These are phyloP conservation scores for Aspergillus thermomutatus DNA, from an alignment of 2,329 filamentous ascomycete genomes.

Conservation along the genomic window DNA sequence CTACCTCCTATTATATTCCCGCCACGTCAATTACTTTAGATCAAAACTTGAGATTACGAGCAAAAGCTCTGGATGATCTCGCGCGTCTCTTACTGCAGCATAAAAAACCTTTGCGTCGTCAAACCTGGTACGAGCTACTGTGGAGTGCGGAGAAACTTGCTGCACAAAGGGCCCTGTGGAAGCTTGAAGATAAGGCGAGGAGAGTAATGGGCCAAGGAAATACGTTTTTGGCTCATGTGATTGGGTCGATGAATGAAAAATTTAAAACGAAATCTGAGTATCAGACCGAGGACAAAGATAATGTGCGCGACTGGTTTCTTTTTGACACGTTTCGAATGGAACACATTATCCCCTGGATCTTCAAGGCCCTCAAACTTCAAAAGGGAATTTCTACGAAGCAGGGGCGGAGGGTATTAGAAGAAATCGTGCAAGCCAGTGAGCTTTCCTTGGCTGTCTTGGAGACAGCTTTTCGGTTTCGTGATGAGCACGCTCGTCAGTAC, in stretches of 20 bases:
- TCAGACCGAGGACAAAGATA: slow-evolving; percentile 69
- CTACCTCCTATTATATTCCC: slow-evolving; percentile 70
- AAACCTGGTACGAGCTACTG: slow-evolving; percentile 75
- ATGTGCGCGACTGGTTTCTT: slow-evolving; percentile 82
- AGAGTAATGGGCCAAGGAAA: slow-evolving; percentile 59
- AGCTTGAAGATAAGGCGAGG: slow-evolving; percentile 68
- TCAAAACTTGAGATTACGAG: slow-evolving; percentile 71
- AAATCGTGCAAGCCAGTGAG: slow-evolving; percentile 68
- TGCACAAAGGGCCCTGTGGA: slow-evolving; percentile 76
- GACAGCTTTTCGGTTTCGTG: slow-evolving; percentile 67
- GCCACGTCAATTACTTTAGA: slow-evolving; percentile 73
- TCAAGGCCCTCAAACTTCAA: slow-evolving; percentile 69
- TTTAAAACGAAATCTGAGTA: slow-evolving; percentile 67
- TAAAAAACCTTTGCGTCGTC: slow-evolving; percentile 60
- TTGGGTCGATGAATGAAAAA: slow-evolving; percentile 71
- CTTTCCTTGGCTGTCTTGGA: slow-evolving; percentile 65
- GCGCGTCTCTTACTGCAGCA: slow-evolving; percentile 67
- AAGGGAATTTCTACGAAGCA: slow-evolving; percentile 61
- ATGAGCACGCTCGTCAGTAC: slow-evolving; percentile 66
- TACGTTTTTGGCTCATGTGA: slow-evolving; percentile 69
- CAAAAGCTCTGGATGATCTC: slow-evolving; percentile 70
- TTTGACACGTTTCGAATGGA: slow-evolving; percentile 70
- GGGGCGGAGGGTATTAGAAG: slow-evolving; percentile 41
- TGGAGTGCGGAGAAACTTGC: slow-evolving; percentile 87
- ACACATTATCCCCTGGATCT: slow-evolving; percentile 74